phyloP scores from a whole-genome alignment of 192 early-diverging fungal genomes.

The Backusella luteola region DNA sequence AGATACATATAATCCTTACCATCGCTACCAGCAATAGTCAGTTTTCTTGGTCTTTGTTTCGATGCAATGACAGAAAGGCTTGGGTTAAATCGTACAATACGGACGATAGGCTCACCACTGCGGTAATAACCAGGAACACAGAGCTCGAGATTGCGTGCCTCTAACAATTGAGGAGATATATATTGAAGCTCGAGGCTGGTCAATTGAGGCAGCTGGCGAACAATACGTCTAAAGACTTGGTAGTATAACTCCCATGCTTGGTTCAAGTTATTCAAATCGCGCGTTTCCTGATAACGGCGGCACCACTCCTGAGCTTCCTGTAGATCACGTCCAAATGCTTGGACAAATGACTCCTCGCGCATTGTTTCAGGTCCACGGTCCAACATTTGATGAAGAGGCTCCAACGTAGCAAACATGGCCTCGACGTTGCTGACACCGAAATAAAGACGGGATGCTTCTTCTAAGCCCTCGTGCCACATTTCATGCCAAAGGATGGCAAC shows the following conservation, averaged over 20 bases:
- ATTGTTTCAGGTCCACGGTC: conserved; percentile 87
- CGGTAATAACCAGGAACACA: conserved; percentile 91
- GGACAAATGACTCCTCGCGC: conserved; percentile 88
- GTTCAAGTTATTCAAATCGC: conserved; percentile 80
- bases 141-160: conserved; percentile 81
- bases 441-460: conserved; percentile 81
- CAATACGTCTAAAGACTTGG: conserved; percentile 76
- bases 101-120: conserved; percentile 82
- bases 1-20: conserved; percentile 88
- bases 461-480: conserved; percentile 95
- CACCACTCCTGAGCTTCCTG: conserved; percentile 85
- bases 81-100: conserved; percentile 83
- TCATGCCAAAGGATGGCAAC: conserved; percentile 96
- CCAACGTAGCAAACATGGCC: conserved; percentile 85
- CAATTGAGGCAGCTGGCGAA: conserved; percentile 77
- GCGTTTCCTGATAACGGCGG: conserved; percentile 69
- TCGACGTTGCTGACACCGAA: conserved; percentile 77
- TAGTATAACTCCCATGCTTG: conserved; percentile 95
- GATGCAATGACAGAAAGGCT: conserved; percentile 84
- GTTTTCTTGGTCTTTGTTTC: conserved; percentile 87
- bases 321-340: conserved; percentile 84
- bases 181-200: conserved; percentile 86
- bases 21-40: conserved; percentile 85
- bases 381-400: conserved; percentile 84
- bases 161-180: conserved; percentile 84